phyloP scores from a whole-genome alignment of 495 filamentous ascomycete genomes.

The Cenococcum geophilum region DNA sequence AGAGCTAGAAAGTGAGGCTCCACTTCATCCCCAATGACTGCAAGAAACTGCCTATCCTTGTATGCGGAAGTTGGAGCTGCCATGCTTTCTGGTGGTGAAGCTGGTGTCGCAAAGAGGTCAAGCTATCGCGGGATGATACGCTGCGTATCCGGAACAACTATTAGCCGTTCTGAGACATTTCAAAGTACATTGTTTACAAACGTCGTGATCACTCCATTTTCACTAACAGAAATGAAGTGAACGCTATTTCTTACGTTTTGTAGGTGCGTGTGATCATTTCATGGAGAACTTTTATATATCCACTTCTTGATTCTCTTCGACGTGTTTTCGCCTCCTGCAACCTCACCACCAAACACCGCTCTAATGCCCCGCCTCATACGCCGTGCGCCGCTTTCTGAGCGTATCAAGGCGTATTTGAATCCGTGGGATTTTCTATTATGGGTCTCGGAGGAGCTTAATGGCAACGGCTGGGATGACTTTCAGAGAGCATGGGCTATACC shows the following conservation, averaged over 20 bases:
- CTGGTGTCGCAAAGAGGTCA: not conserved
- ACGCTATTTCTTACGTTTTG: not conserved
- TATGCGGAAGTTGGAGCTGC: constrained; percentile 51
- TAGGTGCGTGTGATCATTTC: not conserved
- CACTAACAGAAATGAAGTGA: not conserved
- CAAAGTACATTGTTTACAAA: no score
- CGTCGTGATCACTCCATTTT: no score
- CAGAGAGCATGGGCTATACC: constrained; percentile 65
- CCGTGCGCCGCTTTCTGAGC: constrained; percentile 64
- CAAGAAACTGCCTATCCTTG: constrained; percentile 92
- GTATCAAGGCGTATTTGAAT: constrained; percentile 71
- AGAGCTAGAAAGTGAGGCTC: no score
- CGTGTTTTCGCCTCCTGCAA: not conserved
- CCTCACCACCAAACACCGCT: constrained; percentile 15
- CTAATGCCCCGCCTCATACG: constrained; percentile 75
- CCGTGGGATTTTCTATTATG: constrained; percentile 83
- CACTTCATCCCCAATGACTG: constrained; percentile 97
- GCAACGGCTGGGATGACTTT: constrained; percentile 77
- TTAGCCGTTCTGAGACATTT: not conserved
- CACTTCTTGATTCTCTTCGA: not conserved
- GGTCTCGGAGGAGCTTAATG: constrained; percentile 84
- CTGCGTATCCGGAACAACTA: not conserved
- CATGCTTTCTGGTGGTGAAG: constrained; percentile 26
- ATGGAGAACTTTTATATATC: not conserved
- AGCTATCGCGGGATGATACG: not conserved